Evolutionary conservation across 2,329 filamentous ascomycete genomes (phyloP).

Genomic region (Fusarium denticulatum): DNA sequence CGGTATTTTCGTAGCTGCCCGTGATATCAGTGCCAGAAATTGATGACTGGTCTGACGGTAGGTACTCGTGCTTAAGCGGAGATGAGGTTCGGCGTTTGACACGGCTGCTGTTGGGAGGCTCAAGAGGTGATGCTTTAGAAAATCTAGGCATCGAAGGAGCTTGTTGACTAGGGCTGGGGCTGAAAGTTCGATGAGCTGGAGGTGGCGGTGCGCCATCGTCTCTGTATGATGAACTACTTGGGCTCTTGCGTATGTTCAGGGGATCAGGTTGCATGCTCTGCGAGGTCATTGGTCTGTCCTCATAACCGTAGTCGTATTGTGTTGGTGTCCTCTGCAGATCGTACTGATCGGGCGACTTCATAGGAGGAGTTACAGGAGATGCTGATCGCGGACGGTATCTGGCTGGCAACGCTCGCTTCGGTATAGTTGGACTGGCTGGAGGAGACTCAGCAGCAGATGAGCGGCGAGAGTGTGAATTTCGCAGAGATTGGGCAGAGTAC

Average conservation of each 20-base stretch:
- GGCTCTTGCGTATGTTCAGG: constrained; percentile 46
- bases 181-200: constrained; percentile 61
- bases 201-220: constrained; percentile 67
- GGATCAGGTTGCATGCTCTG: constrained; percentile 54
- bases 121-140: constrained; percentile 59
- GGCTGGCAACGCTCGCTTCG: constrained; percentile 42
- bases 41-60: constrained; percentile 78
- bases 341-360: constrained; percentile 37
- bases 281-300: constrained; percentile 44
- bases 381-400: constrained; percentile 42
- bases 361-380: constrained; percentile 38
- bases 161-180: constrained; percentile 44
- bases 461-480: constrained; percentile 35
- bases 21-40: constrained; percentile 68
- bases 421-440: constrained; percentile 47
- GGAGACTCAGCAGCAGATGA: constrained; percentile 37
- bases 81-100: constrained; percentile 83
- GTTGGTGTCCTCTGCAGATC: constrained; percentile 52
- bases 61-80: constrained; percentile 95
- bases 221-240: constrained; percentile 51
- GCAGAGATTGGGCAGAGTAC: constrained; percentile 38
- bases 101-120: constrained; percentile 53
- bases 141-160: constrained; percentile 39
- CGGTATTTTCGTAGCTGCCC: constrained; percentile 58
- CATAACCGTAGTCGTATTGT: constrained; percentile 44